These are phyloP conservation scores for Mesembryanthemum crystallinum DNA, from an alignment of 148 eudicot genomes.

Conservation along the genomic window DNA sequence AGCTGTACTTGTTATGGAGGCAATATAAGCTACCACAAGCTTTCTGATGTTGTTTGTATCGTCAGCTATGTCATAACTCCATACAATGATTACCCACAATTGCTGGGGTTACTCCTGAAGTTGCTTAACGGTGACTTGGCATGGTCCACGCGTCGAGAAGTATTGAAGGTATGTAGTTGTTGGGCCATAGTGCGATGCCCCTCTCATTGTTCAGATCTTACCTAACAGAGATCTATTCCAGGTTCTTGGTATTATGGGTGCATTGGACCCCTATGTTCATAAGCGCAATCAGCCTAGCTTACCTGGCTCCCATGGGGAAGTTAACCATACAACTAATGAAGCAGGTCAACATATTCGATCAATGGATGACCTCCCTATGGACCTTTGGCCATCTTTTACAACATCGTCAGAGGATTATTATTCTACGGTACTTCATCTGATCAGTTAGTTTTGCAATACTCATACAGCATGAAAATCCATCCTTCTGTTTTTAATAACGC, in stretches of 20 bases:
- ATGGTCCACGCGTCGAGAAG: slow-evolving; percentile 98
- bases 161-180: slow-evolving; percentile 59
- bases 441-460: not conserved
- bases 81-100: slow-evolving; percentile 75
- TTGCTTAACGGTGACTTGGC: slow-evolving; percentile 91
- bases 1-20: no score
- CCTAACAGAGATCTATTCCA: slow-evolving; percentile 15
- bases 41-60: slow-evolving; percentile 6
- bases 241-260: slow-evolving; percentile 99
- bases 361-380: slow-evolving; percentile 86
- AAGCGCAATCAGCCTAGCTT: slow-evolving; percentile 82
- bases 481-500: slow-evolving; percentile 12
- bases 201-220: not conserved
- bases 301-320: slow-evolving; percentile 81
- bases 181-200: not conserved
- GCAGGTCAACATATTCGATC: slow-evolving; percentile 79
- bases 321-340: slow-evolving; percentile 63
- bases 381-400: slow-evolving; percentile 93
- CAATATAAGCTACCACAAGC: slow-evolving; percentile 2
- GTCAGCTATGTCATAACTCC: slow-evolving; percentile 90
- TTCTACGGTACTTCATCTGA: slow-evolving; percentile 59
- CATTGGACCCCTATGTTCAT: slow-evolving; percentile 91
- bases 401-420: slow-evolving; percentile 96
- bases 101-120: slow-evolving; percentile 85
- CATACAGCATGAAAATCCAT: not conserved